Conservation (phyloP, 179 eudicot genomes). For the Amaranthus tricolor region DNA sequence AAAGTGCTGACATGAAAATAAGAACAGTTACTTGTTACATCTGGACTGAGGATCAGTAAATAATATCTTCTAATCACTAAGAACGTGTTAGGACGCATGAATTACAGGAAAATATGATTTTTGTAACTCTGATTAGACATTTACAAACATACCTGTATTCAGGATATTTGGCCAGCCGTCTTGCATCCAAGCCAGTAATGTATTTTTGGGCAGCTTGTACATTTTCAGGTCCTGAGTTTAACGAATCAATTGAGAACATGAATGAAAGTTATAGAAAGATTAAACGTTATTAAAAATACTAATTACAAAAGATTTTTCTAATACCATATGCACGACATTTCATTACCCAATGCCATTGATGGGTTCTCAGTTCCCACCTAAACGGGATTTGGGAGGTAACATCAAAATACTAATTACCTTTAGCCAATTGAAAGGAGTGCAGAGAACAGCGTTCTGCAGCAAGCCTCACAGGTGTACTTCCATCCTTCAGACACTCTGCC, state of each 20-base stretch:
- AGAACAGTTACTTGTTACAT: no score
- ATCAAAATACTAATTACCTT: slow-evolving; percentile 40
- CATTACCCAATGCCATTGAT: no score
- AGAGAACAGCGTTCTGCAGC: slow-evolving; percentile 95
- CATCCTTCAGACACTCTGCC: slow-evolving; percentile 90
- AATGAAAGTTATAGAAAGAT: background rate
- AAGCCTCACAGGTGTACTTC: slow-evolving; percentile 82
- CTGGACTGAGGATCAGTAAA: no score
- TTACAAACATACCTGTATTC: slow-evolving; percentile 60
- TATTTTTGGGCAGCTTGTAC: slow-evolving; percentile 88
- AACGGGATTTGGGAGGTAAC: background rate
- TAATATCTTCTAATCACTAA: background rate
- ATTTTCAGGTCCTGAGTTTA: slow-evolving; percentile 63
- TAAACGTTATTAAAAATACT: background rate
- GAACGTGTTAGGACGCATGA: background rate
- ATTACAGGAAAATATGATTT: background rate
- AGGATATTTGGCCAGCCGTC: slow-evolving; percentile 80
- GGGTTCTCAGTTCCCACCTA: no score
- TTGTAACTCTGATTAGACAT: background rate
- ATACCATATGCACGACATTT: no score
- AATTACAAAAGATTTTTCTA: no score
- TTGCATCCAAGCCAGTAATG: slow-evolving; percentile 97
- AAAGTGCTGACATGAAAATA: background rate
- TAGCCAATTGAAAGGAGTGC: slow-evolving; percentile 83
- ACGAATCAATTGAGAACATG: background rate